phyloP scores from a whole-genome alignment of 352 stramenopile species.

The Globisporangium nodosum region DNA sequence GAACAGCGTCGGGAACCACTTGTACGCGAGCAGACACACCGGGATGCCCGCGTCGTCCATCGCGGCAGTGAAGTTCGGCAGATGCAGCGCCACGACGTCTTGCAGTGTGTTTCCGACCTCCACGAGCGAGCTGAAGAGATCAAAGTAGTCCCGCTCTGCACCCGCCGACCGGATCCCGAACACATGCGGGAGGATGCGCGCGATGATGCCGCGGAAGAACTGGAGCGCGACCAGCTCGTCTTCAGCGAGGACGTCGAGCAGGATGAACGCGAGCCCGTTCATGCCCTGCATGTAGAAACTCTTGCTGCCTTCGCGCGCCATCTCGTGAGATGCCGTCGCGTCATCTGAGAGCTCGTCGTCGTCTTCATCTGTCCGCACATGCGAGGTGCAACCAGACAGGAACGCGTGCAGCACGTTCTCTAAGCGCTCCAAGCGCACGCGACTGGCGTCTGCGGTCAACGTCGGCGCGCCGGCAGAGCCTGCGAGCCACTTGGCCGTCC shows the following conservation, averaged over 20 bases:
- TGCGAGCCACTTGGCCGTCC: constrained; percentile 70
- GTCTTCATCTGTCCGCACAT: constrained; percentile 26
- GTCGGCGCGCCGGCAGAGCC: constrained; percentile 49
- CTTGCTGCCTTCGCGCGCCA: constrained; percentile 13
- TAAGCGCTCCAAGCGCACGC: constrained; percentile 29
- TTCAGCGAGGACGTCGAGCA: constrained; percentile 56
- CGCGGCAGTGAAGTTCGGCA: constrained; percentile 50
- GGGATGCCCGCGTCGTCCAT: constrained; percentile 58
- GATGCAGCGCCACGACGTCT: constrained; percentile 61
- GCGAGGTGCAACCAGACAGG: constrained; percentile 47
- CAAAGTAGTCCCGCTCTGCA: constrained; percentile 42
- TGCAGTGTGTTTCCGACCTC: constrained; percentile 70
- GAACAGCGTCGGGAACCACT: constrained; percentile 86
- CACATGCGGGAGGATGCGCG: constrained; percentile 66
- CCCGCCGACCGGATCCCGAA: constrained; percentile 54
- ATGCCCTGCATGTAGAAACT: constrained; percentile 86
- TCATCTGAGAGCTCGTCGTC: constrained; percentile 11
- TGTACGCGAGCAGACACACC: constrained; percentile 80
- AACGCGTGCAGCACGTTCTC: constrained; percentile 63
- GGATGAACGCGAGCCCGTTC: constrained; percentile 77
- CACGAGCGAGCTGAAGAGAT: constrained; percentile 65
- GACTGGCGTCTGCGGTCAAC: constrained; percentile 25
- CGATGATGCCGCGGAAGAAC: constrained; percentile 60
- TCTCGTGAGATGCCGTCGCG: neutral
- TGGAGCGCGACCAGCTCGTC: constrained; percentile 47